Base-by-base conservation (phyloP, 2,329 filamentous ascomycete genomes). In the Penicillium sp. region DNA sequence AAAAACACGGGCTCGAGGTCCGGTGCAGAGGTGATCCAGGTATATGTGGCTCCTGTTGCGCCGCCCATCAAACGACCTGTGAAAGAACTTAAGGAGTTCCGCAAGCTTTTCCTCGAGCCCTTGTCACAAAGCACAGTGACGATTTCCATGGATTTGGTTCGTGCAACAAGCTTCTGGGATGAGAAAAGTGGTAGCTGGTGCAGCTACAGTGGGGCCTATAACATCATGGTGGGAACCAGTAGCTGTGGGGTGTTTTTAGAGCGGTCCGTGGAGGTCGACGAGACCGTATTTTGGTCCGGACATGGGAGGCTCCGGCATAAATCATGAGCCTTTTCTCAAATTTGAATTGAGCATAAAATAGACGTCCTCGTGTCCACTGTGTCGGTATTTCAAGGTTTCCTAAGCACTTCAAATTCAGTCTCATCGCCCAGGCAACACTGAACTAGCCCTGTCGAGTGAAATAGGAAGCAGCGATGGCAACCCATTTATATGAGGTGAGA, bases 101-200 rank as follows among this genome's bases (percentile, higher is more conserved):
- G 76, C 44, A 92, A 91, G 74, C 81, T 88, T 0, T 78, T 79
- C 52, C 70, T 92, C 1, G 76, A 80, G 49, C 77, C 84, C 0
- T 87, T 86, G 0, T 80, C 87, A 73, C 79, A 75, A 43, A 80
- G 83, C 73, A 75, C 62, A 5, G 83, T 86, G 1, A 75, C 79
- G 13, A 77, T 92, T 6, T 72, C 76, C 3, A 66, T 75, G 16
- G 69, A 82, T 56, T 82, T 82, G 65, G 90, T 88, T 73, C 86
- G 88, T 51, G 85, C 84, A 0, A 82, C 84, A 0, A 83, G 84
- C 51, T 91, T 86, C 74, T 91, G 86, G 79, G 86, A 90, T 61
- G 88, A 91, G 75, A 40, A 40, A 80, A 83, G 58, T 76, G 83
- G 13, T 78, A 82, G 52, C 77, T 55, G 52, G 52, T 55, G 52